Base-by-base conservation (phyloP, 495 filamentous ascomycete genomes). In the Penicillium argentinense region DNA sequence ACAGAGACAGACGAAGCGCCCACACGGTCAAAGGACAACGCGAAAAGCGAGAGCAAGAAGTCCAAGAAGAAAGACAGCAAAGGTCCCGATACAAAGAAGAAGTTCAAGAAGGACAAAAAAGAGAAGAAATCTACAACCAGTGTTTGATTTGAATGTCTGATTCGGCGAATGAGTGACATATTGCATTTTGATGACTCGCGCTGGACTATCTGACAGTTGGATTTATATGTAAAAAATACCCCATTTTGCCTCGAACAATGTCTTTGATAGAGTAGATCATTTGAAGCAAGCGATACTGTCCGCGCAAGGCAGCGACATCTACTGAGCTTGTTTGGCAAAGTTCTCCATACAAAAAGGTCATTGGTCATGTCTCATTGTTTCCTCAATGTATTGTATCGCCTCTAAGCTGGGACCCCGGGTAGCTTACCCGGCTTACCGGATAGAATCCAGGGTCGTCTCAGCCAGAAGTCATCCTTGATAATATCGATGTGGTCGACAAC, bases 381-480 rank as follows among this genome's bases (percentile, higher is more conserved):
- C 40, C 19, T 39, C 14, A 54, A 45, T 21, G 42, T 52, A 51
- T 56, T 59, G 72, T 33, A 64, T 49, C 33, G 44, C 21, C 18
- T 67, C 60, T 83, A 69, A 36, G 74, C 77, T 3, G 82, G n/a
- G n/a, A n/a, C n/a, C n/a, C n/a, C n/a, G n/a, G n/a, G 81, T 42
- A 85, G 66, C 58, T 80, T 86, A 9, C 85, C 83, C 17, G 86
- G 81, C 56, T 83, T 87, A 43, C 85, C 83, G 12, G 81, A 86
- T 42, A 97, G 64, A 46, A 98, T 79, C 88, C 91, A 96, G 6
- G 91, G 89, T 56, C 87, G 74, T 54, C 75, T 73, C 48, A 87
- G 78, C 93, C 92, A 98, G 65, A 98, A 97, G 5, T 87, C 86
- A 69, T 97, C 87, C 48, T 85, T 87, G 62, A 97, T 97, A 59